Evolutionary conservation across 768 basidiomycete genomes (phyloP).

Genomic region (Termitomyces sp.): DNA sequence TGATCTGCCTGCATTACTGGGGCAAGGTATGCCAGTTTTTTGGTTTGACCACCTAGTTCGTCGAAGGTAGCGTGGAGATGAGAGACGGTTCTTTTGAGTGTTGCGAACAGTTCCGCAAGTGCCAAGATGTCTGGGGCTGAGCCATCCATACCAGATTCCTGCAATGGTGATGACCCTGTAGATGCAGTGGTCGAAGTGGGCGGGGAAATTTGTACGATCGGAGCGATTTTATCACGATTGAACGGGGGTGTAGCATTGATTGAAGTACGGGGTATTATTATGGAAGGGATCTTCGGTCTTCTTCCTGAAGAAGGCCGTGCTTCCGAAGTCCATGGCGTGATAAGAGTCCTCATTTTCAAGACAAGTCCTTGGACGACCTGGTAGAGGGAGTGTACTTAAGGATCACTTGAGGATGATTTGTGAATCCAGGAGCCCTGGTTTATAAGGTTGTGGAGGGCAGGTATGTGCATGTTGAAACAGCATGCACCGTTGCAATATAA

Average conservation of each 20-base stretch:
- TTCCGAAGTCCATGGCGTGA: conserved; percentile 3
- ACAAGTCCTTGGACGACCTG: background rate
- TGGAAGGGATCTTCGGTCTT: conserved; percentile 18
- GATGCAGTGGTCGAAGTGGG: conserved; percentile 1
- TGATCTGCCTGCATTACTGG: conserved; percentile 38
- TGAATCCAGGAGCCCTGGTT: background rate
- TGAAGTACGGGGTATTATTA: conserved; percentile 21
- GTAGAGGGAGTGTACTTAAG: background rate
- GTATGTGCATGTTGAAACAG: background rate
- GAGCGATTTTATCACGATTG: background rate
- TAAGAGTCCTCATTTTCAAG: conserved; percentile 4
- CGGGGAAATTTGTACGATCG: background rate
- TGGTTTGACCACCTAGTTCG: conserved; percentile 38
- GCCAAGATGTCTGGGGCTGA: conserved; percentile 32
- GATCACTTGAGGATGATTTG: too few species aligned
- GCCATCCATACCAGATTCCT: background rate
- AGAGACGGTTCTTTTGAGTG: conserved; percentile 39
- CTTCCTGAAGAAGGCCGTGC: conserved; percentile 3
- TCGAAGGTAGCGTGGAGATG: conserved; percentile 39
- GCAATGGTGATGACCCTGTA: background rate
- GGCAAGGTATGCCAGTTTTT: conserved; percentile 35
- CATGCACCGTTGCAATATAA: background rate
- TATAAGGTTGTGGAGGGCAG: background rate
- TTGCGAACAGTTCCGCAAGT: conserved; percentile 37
- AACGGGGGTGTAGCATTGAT: background rate